phyloP scores from a whole-genome alignment of 2,329 filamentous ascomycete species.

The Malbranchea zuffiana region DNA sequence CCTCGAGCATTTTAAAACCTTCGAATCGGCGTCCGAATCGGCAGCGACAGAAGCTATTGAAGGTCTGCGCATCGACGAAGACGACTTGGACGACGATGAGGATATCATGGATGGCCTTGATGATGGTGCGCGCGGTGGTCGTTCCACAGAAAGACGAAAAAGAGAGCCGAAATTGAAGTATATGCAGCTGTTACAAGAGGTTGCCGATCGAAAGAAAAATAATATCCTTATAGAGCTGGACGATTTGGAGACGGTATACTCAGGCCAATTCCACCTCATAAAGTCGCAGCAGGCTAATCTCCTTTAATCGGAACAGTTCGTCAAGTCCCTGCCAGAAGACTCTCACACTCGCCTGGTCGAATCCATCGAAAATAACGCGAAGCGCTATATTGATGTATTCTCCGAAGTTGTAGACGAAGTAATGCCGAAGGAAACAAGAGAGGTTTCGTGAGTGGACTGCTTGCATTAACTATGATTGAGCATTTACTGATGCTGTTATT shows the following conservation, averaged over 20 bases:
- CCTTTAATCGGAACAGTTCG: slow-evolving; percentile 48
- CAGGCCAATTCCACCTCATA: neutral
- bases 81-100: slow-evolving; percentile 79
- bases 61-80: slow-evolving; percentile 74
- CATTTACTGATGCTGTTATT: slow-evolving; percentile 17
- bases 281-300: neutral
- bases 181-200: slow-evolving; percentile 71
- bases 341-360: slow-evolving; percentile 58
- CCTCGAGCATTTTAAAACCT: slow-evolving; percentile 71
- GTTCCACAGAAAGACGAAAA: slow-evolving; percentile 38
- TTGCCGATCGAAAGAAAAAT: slow-evolving; percentile 66
- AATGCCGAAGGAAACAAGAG: slow-evolving; percentile 65
- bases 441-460: slow-evolving; percentile 55
- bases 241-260: slow-evolving; percentile 62
- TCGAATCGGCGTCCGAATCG: slow-evolving; percentile 51
- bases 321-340: slow-evolving; percentile 57
- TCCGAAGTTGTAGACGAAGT: slow-evolving; percentile 78
- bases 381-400: slow-evolving; percentile 88
- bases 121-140: slow-evolving; percentile 27
- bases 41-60: slow-evolving; percentile 71
- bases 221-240: slow-evolving; percentile 83
- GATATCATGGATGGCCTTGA: slow-evolving; percentile 83
- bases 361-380: slow-evolving; percentile 80
- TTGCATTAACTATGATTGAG: too few species aligned
- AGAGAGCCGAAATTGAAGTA: slow-evolving; percentile 69